Conservation (phyloP, 192 early-diverging fungal species). For the Linnemannia elongata region DNA sequence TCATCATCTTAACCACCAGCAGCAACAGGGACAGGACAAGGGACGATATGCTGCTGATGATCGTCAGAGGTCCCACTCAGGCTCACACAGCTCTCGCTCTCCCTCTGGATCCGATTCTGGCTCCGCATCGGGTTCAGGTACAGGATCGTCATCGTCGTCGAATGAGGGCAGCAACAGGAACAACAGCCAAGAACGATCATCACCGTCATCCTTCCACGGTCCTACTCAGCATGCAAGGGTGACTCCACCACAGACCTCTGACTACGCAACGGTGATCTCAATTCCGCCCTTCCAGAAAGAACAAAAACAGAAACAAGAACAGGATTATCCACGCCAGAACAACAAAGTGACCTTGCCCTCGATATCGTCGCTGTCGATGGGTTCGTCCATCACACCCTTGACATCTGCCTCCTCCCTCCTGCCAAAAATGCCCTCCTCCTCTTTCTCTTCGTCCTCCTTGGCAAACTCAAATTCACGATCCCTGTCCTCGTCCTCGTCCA, state of each 20-base stretch:
- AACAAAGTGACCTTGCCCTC: conserved; percentile 32
- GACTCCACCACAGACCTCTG: conserved; percentile 23
- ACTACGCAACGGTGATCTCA: conserved; percentile 42
- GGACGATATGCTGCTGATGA: conserved; percentile 17
- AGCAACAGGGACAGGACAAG: conserved; percentile 10
- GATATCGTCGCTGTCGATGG: conserved; percentile 16
- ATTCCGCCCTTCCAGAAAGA: conserved; percentile 51
- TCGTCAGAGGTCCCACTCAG: background rate
- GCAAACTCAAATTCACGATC: conserved; percentile 3
- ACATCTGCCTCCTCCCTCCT: background rate
- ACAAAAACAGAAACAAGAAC: background rate
- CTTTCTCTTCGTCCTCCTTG: no score
- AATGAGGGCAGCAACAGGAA: background rate
- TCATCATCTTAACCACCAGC: background rate
- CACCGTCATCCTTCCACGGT: background rate
- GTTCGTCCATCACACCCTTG: conserved; percentile 18
- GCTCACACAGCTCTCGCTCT: conserved; percentile 19
- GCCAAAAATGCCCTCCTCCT: no score
- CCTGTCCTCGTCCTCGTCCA: background rate
- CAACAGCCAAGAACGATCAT: conserved; percentile 10
- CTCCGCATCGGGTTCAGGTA: conserved; percentile 22
- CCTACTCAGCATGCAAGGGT: conserved; percentile 5
- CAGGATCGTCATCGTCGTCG: conserved; percentile 8
- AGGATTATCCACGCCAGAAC: background rate
- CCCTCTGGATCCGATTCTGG: conserved; percentile 42